Percentiles rank a stretch among this genome's conserved stretches.
phyloP scores from a whole-genome alignment of 768 basidiomycete species.

The Dentipellis fragilis region DNA sequence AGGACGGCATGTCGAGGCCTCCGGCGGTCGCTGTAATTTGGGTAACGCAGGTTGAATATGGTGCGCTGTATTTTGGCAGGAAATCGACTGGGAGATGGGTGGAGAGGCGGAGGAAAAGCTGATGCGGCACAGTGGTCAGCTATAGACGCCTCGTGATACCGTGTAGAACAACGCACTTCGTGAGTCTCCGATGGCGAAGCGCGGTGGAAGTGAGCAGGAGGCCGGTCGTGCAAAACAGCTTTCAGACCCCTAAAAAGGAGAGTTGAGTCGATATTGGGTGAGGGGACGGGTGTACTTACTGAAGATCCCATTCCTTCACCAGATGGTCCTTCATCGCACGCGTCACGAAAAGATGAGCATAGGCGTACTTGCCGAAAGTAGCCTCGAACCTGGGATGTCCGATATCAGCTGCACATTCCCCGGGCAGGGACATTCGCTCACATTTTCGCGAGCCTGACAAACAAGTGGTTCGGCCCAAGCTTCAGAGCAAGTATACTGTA shows the following conservation, averaged over 20 bases:
- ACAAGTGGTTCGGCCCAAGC: constrained; percentile 53
- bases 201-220: constrained; percentile 74
- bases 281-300: constrained; percentile 37
- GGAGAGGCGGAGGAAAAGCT: constrained; percentile 44
- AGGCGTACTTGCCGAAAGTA: constrained; percentile 70
- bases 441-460: constrained; percentile 72
- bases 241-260: constrained; percentile 52
- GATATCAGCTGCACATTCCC: not conserved
- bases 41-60: constrained; percentile 11
- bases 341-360: constrained; percentile 91
- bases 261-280: not conserved
- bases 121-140: constrained; percentile 15
- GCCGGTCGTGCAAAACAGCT: constrained; percentile 80
- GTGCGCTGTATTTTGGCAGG: constrained; percentile 18
- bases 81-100: constrained; percentile 30
- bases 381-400: constrained; percentile 60
- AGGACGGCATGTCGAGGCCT: constrained; percentile 29
- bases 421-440: constrained; percentile 23
- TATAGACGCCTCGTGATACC: constrained; percentile 6
- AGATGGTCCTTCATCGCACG: constrained; percentile 72
- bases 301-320: constrained; percentile 60
- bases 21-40: constrained; percentile 17
- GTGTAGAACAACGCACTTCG: constrained; percentile 35
- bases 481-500: constrained; percentile 85
- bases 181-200: constrained; percentile 65